Evolutionary conservation across 2,329 filamentous ascomycete species (phyloP).

Genomic region (Sordariomycetes sp.): DNA sequence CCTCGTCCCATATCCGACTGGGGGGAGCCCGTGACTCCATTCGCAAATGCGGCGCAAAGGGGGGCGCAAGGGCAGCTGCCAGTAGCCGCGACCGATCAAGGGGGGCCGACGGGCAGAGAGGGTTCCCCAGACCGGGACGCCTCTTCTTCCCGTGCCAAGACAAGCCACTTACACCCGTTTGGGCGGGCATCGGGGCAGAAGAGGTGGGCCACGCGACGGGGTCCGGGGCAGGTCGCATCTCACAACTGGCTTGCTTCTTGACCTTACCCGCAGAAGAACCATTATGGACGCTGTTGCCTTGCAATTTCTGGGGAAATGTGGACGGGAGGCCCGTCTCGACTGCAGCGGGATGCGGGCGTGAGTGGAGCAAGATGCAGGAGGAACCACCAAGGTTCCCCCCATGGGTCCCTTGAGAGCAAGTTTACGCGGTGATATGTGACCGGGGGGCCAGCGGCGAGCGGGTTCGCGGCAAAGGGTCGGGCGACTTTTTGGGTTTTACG

Average conservation of each 20-base stretch:
- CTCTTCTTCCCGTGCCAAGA: background rate
- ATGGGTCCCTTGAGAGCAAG: background rate
- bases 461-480: background rate
- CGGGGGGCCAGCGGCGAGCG: background rate
- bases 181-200: background rate
- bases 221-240: background rate
- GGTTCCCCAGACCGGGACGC: background rate
- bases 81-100: background rate
- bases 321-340: no score
- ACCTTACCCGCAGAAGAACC: no score
- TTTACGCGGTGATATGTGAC: background rate
- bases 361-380: background rate
- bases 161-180: background rate
- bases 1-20: background rate
- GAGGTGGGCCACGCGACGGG: background rate
- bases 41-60: background rate
- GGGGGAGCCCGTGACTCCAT: background rate
- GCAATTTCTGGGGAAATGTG: no score
- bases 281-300: no score
- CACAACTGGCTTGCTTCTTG: background rate
- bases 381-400: background rate
- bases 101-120: background rate
- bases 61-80: background rate
- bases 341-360: background rate
- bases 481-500: background rate